Evolutionary conservation across 371 early-diverging fungal species (phyloP).

Genomic region (Actinomortierella ambigua): DNA sequence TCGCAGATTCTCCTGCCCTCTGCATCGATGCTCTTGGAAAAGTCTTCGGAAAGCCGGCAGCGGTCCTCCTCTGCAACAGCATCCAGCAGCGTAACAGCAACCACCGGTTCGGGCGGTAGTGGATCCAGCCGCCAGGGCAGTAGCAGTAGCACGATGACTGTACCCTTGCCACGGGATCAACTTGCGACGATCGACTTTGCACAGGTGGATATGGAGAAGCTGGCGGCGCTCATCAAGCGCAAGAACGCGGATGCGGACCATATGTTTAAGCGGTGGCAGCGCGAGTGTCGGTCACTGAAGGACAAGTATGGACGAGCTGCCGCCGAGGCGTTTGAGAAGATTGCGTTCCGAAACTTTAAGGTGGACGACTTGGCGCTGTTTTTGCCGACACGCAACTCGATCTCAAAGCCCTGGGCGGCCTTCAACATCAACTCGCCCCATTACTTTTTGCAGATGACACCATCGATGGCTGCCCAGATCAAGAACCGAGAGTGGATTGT

Average conservation of each 20-base stretch:
- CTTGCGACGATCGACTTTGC: slow-evolving; percentile 33
- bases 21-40: slow-evolving; percentile 29
- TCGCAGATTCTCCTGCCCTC: slow-evolving; percentile 10
- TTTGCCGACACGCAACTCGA: slow-evolving; percentile 73
- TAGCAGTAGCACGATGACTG: slow-evolving; percentile 28
- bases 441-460: slow-evolving; percentile 68
- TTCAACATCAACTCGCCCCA: slow-evolving; percentile 82
- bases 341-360: slow-evolving; percentile 73
- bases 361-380: slow-evolving; percentile 75
- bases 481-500: slow-evolving; percentile 72
- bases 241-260: slow-evolving; percentile 55
- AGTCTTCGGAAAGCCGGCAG: slow-evolving; percentile 18
- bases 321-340: slow-evolving; percentile 55
- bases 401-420: slow-evolving; percentile 80
- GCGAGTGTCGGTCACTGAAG: slow-evolving; percentile 39
- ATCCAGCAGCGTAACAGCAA: not conserved
- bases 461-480: slow-evolving; percentile 48
- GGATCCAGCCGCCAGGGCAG: slow-evolving; percentile 7
- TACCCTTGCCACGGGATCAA: slow-evolving; percentile 28
- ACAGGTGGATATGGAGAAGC: slow-evolving; percentile 20
- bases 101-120: slow-evolving; percentile 5
- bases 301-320: slow-evolving; percentile 57
- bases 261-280: slow-evolving; percentile 46
- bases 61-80: slow-evolving; percentile 8
- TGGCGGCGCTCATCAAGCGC: slow-evolving; percentile 45